phyloP scores from a whole-genome alignment of 352 stramenopile species.

The Saprolegnia diclina region DNA sequence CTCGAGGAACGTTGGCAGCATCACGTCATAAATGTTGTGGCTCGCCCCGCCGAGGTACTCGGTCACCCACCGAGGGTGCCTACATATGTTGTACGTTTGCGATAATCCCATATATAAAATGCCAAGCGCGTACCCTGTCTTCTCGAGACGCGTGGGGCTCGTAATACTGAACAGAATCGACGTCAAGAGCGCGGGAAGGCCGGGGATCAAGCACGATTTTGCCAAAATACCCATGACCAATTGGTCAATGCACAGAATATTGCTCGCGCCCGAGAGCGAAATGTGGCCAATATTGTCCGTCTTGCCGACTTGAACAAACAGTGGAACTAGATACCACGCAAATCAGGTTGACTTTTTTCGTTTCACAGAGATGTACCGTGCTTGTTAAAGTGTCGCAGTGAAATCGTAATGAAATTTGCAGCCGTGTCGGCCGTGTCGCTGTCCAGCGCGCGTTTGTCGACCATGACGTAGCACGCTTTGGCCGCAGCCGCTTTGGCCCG shows the following conservation, averaged over 20 bases:
- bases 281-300: slow-evolving; percentile 66
- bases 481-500: slow-evolving; percentile 46
- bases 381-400: slow-evolving; percentile 69
- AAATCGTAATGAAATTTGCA: slow-evolving; percentile 67
- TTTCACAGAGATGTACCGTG: slow-evolving; percentile 33
- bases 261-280: slow-evolving; percentile 58
- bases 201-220: slow-evolving; percentile 66
- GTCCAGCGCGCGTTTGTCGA: slow-evolving; percentile 46
- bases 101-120: no score
- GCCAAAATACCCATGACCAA: slow-evolving; percentile 64
- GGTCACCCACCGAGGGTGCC: slow-evolving; percentile 45
- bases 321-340: slow-evolving; percentile 34
- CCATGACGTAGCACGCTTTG: slow-evolving; percentile 63
- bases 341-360: neutral
- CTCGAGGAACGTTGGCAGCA: slow-evolving; percentile 46
- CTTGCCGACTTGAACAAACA: slow-evolving; percentile 77
- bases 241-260: slow-evolving; percentile 72
- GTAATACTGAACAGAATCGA: slow-evolving; percentile 74
- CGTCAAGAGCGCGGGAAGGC: slow-evolving; percentile 71
- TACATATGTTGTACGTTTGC: no score
- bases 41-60: slow-evolving; percentile 53
- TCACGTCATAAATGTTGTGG: slow-evolving; percentile 54
- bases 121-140: neutral
- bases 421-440: slow-evolving; percentile 65
- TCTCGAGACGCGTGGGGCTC: slow-evolving; percentile 28